Percentiles rank a stretch among this genome's conserved stretches.
Evolutionary conservation across 2,329 filamentous ascomycete genomes (phyloP).

Genomic region (Colletotrichum zoysiae): DNA sequence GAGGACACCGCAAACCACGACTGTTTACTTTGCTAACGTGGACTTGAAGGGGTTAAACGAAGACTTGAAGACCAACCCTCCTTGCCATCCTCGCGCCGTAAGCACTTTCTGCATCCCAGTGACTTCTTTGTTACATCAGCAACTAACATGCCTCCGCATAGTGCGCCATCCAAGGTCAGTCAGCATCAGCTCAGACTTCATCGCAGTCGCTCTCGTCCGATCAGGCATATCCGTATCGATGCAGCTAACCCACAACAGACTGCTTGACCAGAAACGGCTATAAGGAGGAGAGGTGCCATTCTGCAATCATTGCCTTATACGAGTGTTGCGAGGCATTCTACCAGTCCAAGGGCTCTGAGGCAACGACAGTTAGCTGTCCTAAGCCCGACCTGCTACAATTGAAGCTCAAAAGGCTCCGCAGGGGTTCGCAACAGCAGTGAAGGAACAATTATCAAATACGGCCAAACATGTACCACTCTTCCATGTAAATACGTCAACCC

Average conservation of each 20-base stretch:
- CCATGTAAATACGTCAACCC: slow-evolving; percentile 59
- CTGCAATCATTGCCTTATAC: slow-evolving; percentile 86
- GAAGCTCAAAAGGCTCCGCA: slow-evolving; percentile 83
- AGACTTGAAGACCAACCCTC: slow-evolving; percentile 79
- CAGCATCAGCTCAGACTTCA: not conserved
- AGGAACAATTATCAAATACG: not conserved
- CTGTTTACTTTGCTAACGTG: not conserved
- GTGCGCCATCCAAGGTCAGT: slow-evolving; percentile 90
- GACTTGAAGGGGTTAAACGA: slow-evolving; percentile 63
- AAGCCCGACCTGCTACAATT: slow-evolving; percentile 82
- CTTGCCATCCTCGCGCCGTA: slow-evolving; percentile 88
- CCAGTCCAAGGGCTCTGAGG: slow-evolving; percentile 79
- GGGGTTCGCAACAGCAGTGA: slow-evolving; percentile 48
- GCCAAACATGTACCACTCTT: slow-evolving; percentile 61
- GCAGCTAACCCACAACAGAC: slow-evolving; percentile 61
- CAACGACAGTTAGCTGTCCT: slow-evolving; percentile 85
- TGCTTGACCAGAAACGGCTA: slow-evolving; percentile 88
- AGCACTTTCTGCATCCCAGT: slow-evolving; percentile 47
- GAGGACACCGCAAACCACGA: not conserved
- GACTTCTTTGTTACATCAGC: slow-evolving; percentile 5
- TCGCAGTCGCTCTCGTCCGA: not conserved
- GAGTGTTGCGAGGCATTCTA: slow-evolving; percentile 95
- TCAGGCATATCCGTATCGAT: not conserved
- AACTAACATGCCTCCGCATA: slow-evolving; percentile 51
- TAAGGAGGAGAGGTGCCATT: slow-evolving; percentile 85